These are phyloP conservation scores for Yarrowia alimentaria DNA, from an alignment of 805 yeast genomes.

Conservation along the genomic window DNA sequence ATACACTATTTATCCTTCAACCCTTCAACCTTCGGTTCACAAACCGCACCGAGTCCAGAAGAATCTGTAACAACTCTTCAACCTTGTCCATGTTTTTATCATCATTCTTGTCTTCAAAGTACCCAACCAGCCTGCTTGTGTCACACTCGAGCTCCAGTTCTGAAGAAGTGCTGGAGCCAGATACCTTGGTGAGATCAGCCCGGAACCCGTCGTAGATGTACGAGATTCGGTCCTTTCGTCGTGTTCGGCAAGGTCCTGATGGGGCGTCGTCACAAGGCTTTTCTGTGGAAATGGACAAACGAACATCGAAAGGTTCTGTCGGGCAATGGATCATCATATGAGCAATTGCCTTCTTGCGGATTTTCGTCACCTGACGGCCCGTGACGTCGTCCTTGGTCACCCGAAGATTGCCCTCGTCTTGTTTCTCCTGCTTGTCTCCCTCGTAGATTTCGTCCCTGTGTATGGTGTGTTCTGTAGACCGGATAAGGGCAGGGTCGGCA, in stretches of 20 bases:
- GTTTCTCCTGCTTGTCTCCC: no score
- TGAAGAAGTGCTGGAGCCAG: slow-evolving; percentile 35
- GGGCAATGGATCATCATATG: slow-evolving; percentile 25
- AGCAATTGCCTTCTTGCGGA: slow-evolving; percentile 24
- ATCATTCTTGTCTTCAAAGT: slow-evolving; percentile 4
- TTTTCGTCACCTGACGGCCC: slow-evolving; percentile 30
- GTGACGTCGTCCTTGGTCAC: slow-evolving; percentile 33
- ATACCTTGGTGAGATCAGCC: slow-evolving; percentile 18
- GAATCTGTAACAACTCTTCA: slow-evolving; percentile 24
- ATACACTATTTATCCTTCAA: background rate
- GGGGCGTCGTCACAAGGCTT: background rate
- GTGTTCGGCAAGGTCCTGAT: slow-evolving; percentile 11
- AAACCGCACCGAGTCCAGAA: slow-evolving; percentile 19
- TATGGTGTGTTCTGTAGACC: slow-evolving; percentile 13
- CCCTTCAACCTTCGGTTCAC: slow-evolving; percentile 5
- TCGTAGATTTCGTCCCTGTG: slow-evolving; percentile 25
- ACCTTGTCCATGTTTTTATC: slow-evolving; percentile 13
- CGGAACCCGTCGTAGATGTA: slow-evolving; percentile 16
- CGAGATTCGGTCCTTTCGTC: slow-evolving; percentile 14
- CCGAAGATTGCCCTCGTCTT: slow-evolving; percentile 32
- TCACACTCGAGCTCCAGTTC: slow-evolving; percentile 23
- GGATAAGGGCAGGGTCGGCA: slow-evolving; percentile 19
- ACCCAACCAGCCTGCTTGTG: slow-evolving; percentile 11
- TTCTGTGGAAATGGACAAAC: slow-evolving; percentile 8
- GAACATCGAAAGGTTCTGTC: slow-evolving; percentile 9